These are phyloP conservation scores for Phytophthora sansomeana DNA, from an alignment of 352 stramenopile genomes.

Conservation along the genomic window DNA sequence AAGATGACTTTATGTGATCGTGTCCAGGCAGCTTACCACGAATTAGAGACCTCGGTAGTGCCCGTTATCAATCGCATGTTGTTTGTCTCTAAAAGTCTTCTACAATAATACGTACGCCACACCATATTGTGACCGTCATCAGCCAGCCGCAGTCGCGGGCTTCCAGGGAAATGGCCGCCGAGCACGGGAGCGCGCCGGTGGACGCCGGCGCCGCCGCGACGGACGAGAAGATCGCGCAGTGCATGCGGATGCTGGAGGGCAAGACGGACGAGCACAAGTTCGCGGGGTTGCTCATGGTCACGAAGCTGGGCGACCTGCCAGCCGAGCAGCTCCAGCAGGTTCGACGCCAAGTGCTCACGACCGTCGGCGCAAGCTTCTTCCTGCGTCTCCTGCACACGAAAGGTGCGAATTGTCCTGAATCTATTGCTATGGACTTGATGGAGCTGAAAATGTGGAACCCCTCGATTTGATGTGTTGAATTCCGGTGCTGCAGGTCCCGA, in stretches of 20 bases:
- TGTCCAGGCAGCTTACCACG: no score
- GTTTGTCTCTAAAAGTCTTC: not conserved
- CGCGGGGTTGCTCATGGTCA: conserved; percentile 87
- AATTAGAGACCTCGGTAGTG: no score
- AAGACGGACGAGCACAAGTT: conserved; percentile 90
- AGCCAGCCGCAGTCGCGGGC: conserved; percentile 6
- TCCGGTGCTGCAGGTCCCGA: conserved; percentile 46
- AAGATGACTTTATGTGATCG: conserved; percentile 83
- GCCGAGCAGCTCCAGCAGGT: conserved; percentile 55
- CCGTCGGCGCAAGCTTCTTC: conserved; percentile 77
- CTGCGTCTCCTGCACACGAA: conserved; percentile 79
- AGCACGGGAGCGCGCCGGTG: conserved; percentile 7
- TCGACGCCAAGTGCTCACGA: conserved; percentile 66
- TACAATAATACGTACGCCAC: conserved; percentile 6
- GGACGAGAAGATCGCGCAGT: conserved; percentile 55
- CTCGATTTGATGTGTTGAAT: not conserved
- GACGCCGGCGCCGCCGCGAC: conserved; percentile 3
- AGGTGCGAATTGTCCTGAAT: conserved; percentile 37
- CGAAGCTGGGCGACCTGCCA: conserved; percentile 69
- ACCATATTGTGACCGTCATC: conserved; percentile 10
- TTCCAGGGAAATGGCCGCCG: conserved; percentile 29
- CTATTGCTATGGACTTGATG: not conserved
- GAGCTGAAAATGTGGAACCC: not conserved
- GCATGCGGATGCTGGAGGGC: conserved; percentile 74
- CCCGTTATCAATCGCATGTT: not conserved